Conservation (phyloP, 495 filamentous ascomycete species). For the Talaromyces proteolyticus region DNA sequence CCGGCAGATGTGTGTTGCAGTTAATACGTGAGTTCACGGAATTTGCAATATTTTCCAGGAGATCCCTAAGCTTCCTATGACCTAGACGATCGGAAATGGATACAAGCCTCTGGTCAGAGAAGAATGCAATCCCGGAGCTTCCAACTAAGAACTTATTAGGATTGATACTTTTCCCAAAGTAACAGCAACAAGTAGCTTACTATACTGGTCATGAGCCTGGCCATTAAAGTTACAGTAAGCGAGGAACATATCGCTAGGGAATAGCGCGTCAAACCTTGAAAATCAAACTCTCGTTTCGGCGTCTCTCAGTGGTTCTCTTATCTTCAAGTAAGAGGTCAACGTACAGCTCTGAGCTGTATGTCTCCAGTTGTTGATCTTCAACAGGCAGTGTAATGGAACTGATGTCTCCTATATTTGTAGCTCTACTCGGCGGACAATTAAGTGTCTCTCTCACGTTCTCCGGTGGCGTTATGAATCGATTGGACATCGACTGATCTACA, state of each 20-base stretch:
- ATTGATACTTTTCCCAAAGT: neutral
- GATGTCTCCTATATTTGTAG: neutral
- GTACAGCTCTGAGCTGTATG: neutral
- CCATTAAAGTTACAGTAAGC: neutral
- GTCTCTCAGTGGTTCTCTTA: neutral
- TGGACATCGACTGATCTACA: neutral
- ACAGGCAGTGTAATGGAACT: neutral
- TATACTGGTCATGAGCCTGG: neutral
- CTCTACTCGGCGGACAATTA: neutral
- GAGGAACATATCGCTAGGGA: neutral
- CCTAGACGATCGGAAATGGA: slow-evolving; percentile 23
- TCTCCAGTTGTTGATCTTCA: neutral
- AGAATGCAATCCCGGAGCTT: slow-evolving; percentile 26
- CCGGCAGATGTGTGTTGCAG: neutral
- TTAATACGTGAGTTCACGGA: slow-evolving; percentile 10
- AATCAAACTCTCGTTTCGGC: neutral
- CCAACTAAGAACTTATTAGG: slow-evolving; percentile 11
- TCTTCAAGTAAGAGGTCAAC: neutral
- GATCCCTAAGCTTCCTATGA: slow-evolving; percentile 25
- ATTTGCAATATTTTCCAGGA: slow-evolving; percentile 16
- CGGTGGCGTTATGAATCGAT: neutral
- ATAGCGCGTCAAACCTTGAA: slow-evolving; percentile 9
- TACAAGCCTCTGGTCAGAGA: slow-evolving; percentile 21
- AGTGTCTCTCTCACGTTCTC: neutral
- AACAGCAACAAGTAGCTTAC: neutral